phyloP scores from a whole-genome alignment of 495 filamentous ascomycete species.

The Massariosphaeria phaeospora region DNA sequence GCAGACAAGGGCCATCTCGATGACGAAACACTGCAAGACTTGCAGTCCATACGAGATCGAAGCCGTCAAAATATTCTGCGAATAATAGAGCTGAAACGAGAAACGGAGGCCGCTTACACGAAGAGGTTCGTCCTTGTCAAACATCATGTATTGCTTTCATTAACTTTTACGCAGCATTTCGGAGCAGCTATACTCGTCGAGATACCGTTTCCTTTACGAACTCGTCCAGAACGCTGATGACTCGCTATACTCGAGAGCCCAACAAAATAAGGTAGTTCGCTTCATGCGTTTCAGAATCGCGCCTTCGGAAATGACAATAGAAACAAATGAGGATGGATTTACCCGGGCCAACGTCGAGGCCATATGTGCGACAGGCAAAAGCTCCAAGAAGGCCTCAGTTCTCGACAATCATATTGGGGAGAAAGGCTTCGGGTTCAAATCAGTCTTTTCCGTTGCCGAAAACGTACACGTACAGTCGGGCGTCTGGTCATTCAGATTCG shows the following conservation, averaged over 20 bases:
- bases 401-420: slow-evolving; percentile 1
- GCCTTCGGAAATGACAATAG: slow-evolving; percentile 33
- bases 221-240: slow-evolving; percentile 25
- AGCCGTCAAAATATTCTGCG: slow-evolving; percentile 2
- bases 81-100: neutral
- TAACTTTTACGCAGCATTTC: slow-evolving; percentile 1
- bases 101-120: slow-evolving; percentile 7
- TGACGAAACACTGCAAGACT: neutral
- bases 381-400: neutral
- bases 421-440: slow-evolving; percentile 20
- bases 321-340: slow-evolving; percentile 33
- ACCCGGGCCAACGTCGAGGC: neutral
- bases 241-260: neutral
- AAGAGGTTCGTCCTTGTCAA: neutral
- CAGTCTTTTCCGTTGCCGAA: slow-evolving; percentile 8
- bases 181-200: slow-evolving; percentile 14
- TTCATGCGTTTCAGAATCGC: slow-evolving; percentile 29
- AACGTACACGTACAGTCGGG: neutral
- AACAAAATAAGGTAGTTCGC: neutral
- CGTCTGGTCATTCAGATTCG: slow-evolving; percentile 9
- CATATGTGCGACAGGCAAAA: slow-evolving; percentile 4
- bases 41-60: neutral
- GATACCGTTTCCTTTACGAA: slow-evolving; percentile 23
- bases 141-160: neutral
- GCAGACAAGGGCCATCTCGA: slow-evolving; percentile 15